Percentiles rank a stretch among this genome's conserved stretches.
Evolutionary conservation across 306 rosid genomes (phyloP).

Genomic region (Rubus parviflorus): DNA sequence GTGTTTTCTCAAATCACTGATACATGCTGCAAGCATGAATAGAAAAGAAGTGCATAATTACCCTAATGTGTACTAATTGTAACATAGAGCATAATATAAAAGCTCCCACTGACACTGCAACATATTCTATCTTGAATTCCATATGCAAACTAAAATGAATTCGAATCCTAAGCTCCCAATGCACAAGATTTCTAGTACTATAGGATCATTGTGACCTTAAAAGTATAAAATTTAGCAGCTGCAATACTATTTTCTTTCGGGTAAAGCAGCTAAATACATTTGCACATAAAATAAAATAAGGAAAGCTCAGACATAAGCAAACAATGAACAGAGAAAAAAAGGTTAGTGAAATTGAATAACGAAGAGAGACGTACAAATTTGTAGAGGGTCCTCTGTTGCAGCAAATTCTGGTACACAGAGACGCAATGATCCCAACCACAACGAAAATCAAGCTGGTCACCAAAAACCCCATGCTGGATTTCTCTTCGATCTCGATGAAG

Average conservation of each 20-base stretch:
- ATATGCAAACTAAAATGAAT: not conserved
- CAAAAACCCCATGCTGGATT: slow-evolving; percentile 73
- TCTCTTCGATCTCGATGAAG: slow-evolving; percentile 38
- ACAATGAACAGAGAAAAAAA: not conserved
- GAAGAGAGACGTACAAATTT: slow-evolving; percentile 52
- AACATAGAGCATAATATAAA: not conserved
- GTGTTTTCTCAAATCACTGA: not conserved
- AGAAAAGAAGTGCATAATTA: not conserved
- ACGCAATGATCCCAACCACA: slow-evolving; percentile 70
- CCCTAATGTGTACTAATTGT: too few relatives aligned
- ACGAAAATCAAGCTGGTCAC: slow-evolving; percentile 68
- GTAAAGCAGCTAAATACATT: too few relatives aligned
- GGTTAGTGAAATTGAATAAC: not conserved
- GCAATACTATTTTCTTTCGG: too few relatives aligned
- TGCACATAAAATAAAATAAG: too few relatives aligned
- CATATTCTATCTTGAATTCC: not conserved
- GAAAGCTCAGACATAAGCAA: not conserved
- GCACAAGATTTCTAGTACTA: not conserved
- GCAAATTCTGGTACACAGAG: slow-evolving; percentile 77
- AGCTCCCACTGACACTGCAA: not conserved
- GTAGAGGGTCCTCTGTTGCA: slow-evolving; percentile 78
- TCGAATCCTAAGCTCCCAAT: not conserved
- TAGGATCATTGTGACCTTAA: not conserved
- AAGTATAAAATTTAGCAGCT: slow-evolving; percentile 11
- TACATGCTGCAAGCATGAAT: not conserved